Percentiles rank a stretch among this genome's conserved stretches.
Conservation (phyloP, 2,329 filamentous ascomycete species). For the Aspergillus sp. region DNA sequence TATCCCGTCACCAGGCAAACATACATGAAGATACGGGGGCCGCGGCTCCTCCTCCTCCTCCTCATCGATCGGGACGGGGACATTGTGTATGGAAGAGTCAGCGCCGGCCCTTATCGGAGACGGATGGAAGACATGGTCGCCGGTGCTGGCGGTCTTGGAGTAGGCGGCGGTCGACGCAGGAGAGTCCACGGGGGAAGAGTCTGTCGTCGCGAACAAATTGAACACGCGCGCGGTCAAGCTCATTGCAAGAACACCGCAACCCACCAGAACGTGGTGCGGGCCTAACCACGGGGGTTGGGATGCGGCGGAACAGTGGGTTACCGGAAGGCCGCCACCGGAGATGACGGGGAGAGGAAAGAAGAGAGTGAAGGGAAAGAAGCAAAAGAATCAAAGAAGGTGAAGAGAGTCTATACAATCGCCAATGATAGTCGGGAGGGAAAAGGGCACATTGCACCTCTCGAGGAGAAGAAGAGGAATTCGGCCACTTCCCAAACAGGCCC, state of each 20-base stretch:
- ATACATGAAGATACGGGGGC: conserved; percentile 64
- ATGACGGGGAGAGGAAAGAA: conserved; percentile 9
- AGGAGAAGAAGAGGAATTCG: not conserved
- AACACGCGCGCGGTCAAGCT: conserved; percentile 57
- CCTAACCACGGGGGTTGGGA: conserved; percentile 26
- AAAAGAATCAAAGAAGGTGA: conserved; percentile 2
- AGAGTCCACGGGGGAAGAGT: conserved; percentile 28
- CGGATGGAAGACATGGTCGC: conserved; percentile 17
- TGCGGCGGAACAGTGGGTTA: conserved; percentile 19
- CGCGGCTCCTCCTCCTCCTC: conserved; percentile 58
- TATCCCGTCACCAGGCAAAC: conserved; percentile 26
- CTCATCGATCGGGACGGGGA: conserved; percentile 37
- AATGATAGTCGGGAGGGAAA: conserved; percentile 9
- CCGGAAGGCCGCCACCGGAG: conserved; percentile 14
- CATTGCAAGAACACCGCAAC: conserved; percentile 48
- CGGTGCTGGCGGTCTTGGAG: conserved; percentile 24
- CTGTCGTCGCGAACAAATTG: conserved; percentile 51
- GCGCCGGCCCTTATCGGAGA: conserved; percentile 14
- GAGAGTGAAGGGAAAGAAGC: conserved; percentile 6
- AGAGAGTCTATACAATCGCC: conserved; percentile 8
- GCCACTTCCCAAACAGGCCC: conserved; percentile 7
- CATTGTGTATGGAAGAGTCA: conserved; percentile 31
- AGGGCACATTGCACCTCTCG: conserved; percentile 17
- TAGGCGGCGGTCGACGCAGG: conserved; percentile 24
- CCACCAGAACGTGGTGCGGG: conserved; percentile 33